Base-by-base conservation (phyloP, 1,284 basidiomycete species). In the Kwoniella shivajii region DNA sequence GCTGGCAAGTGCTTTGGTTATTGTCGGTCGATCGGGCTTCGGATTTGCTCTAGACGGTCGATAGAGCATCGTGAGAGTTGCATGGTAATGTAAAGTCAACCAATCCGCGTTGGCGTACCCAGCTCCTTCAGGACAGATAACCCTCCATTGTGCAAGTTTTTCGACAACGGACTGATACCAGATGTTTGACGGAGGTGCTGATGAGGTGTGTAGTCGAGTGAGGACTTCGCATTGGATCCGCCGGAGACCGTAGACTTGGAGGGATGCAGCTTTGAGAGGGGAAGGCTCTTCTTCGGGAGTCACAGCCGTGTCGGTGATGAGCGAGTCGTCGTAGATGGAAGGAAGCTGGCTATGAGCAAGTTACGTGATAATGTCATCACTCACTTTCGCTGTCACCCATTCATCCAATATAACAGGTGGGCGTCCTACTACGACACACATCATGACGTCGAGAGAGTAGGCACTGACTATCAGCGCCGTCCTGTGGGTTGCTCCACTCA, bases 221-320 rank as follows among this genome's bases (percentile, higher is more conserved):
- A 54, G 43, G 18, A 63, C 60, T 18, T 63, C 53, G 9, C 49
- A 57, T 36, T 63, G 61, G 10, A 63, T 50, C 5, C 31, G 33
- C 1, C 56, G 55, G 10, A 63, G 38, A 6, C 45, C 41, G 36
- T 56, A 41, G 18, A 55, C 51, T n/a, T 63, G 61, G 16, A 63
- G 20, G 14, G 37, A 46, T 22, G 50, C 39, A 10, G 31, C 37
- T 43, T 63, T 59, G 47, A 38, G 34, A 13, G 50, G 50, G 7
- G 44, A 53, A 5, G 47, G 14, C 3, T 42, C 34, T 5, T 50
- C 57, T 14, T 26, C 6, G 22, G 20, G 37, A 4, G 43, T 11
- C 13, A 59, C 26, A 2, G 33, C 24, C 11, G 45, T 11, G 11
- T 37, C 30, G 24, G 50, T 37, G n/a, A 60, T 57, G n/a, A 45